Conservation (phyloP, 176 grass and related monocot genomes). For the Carex cristatella region DNA sequence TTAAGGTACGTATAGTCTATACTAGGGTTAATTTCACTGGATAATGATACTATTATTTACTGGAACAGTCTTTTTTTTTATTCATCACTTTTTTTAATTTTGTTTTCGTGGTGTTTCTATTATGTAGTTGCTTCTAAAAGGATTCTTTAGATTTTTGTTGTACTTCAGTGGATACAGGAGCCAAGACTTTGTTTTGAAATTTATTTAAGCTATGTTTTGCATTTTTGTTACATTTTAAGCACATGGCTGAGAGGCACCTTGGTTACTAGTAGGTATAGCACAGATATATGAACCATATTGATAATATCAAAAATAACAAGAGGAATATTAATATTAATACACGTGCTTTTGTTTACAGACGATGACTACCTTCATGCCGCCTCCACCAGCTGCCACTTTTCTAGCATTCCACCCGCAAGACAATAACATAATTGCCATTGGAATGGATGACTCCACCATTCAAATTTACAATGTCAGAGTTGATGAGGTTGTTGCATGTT, state of each 20-base stretch:
- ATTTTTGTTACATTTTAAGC: not conserved
- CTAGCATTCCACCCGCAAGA: slow-evolving; percentile 99
- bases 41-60: not conserved
- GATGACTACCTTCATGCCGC: slow-evolving; percentile 98
- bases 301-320: not conserved
- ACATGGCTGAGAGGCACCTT: not conserved
- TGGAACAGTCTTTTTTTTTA: not conserved
- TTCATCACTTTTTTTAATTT: not conserved
- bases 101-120: not conserved
- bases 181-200: not conserved
- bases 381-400: slow-evolving; percentile 92
- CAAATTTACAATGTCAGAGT: slow-evolving; percentile 98
- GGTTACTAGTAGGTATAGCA: not conserved
- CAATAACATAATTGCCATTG: slow-evolving; percentile 99
- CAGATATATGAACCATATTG: not conserved
- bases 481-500: slow-evolving; percentile 63
- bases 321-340: not conserved
- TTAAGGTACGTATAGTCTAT: slow-evolving; percentile 58
- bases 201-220: not conserved
- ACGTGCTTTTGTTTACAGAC: slow-evolving; percentile 36
- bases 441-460: slow-evolving; percentile 98
- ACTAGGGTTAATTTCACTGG: not conserved
- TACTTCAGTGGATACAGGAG: not conserved
- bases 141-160: not conserved
- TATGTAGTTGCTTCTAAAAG: not conserved